Evolutionary conservation across 2,329 filamentous ascomycete genomes (phyloP).

Genomic region (Penicillium psychrosexuale): DNA sequence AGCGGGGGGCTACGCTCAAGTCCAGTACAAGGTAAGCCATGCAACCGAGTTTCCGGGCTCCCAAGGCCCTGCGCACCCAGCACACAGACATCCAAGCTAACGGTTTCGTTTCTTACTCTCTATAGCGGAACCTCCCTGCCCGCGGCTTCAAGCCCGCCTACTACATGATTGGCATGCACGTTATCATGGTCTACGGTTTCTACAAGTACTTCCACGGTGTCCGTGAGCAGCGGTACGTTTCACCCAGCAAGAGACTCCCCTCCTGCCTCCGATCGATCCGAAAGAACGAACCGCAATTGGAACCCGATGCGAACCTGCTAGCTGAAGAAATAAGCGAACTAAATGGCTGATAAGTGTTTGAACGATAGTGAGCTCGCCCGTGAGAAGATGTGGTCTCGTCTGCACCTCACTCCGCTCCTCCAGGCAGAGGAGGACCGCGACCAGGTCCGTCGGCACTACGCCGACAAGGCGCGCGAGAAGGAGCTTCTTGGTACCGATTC

Average conservation of each 20-base stretch:
- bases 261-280: slow-evolving; percentile 13
- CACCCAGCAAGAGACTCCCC: slow-evolving; percentile 1
- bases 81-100: slow-evolving; percentile 7
- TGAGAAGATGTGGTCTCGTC: slow-evolving; percentile 97
- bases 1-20: slow-evolving; percentile 85
- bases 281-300: slow-evolving; percentile 6
- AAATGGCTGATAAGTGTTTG: slow-evolving; percentile 3
- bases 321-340: neutral
- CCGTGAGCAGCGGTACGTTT: slow-evolving; percentile 81
- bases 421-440: slow-evolving; percentile 97
- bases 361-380: slow-evolving; percentile 77
- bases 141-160: slow-evolving; percentile 82
- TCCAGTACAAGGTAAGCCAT: slow-evolving; percentile 85
- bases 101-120: slow-evolving; percentile 1
- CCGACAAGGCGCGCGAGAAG: slow-evolving; percentile 86
- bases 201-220: slow-evolving; percentile 80
- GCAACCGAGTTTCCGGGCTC: neutral
- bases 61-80: slow-evolving; percentile 1
- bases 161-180: slow-evolving; percentile 72
- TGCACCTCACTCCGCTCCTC: slow-evolving; percentile 87
- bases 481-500: slow-evolving; percentile 79
- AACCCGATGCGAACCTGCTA: neutral
- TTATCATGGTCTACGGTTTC: slow-evolving; percentile 85
- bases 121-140: slow-evolving; percentile 83
- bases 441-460: slow-evolving; percentile 79